Percentiles rank a stretch among this genome's conserved stretches.
These are phyloP conservation scores for Phenoliferia sp. DNA, from an alignment of 1,284 basidiomycete species.

Conservation along the genomic window DNA sequence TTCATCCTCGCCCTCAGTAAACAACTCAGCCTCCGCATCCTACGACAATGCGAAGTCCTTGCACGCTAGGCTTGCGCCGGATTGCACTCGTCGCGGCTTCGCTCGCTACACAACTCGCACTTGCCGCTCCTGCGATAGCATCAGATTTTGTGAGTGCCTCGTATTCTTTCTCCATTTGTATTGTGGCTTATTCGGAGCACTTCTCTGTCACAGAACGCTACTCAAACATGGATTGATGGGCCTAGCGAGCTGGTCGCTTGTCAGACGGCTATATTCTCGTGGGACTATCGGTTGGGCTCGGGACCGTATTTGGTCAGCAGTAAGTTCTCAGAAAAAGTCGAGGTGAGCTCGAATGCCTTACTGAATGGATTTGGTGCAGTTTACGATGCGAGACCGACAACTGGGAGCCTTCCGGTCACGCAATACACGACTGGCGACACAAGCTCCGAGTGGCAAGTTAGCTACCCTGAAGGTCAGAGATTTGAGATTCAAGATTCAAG, in stretches of 20 bases:
- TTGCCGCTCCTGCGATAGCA: no score
- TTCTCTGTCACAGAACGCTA: background rate
- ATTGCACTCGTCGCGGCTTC: no score
- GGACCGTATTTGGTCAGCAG: background rate
- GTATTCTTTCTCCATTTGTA: no score
- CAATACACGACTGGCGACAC: background rate
- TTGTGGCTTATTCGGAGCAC: no score
- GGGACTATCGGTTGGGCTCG: background rate
- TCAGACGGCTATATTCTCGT: background rate
- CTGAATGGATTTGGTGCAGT: background rate
- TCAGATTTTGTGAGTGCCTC: no score
- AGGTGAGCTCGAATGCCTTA: background rate
- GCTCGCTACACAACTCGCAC: no score
- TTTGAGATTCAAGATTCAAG: no score
- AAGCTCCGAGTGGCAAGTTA: background rate
- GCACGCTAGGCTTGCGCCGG: no score
- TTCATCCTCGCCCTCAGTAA: no score
- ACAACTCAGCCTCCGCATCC: no score
- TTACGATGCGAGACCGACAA: background rate
- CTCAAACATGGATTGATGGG: background rate
- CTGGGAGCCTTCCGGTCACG: background rate
- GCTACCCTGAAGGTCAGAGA: background rate
- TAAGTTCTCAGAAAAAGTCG: background rate
- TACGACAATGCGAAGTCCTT: no score
- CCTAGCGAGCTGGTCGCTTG: background rate